Conservation (phyloP, 2,329 filamentous ascomycete genomes). For the Penicillium decumbens region DNA sequence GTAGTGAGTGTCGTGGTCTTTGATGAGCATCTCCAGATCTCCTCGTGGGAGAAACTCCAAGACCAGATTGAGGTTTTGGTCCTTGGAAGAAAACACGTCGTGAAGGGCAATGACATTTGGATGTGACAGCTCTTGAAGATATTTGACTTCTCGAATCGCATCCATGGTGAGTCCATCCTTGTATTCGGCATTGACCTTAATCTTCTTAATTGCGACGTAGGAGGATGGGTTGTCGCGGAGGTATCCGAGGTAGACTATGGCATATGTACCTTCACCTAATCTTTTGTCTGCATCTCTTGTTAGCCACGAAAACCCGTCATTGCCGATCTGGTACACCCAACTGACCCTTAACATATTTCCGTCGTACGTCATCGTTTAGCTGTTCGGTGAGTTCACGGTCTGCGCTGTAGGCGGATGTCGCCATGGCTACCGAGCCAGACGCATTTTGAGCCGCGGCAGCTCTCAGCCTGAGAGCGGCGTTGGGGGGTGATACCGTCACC, state of each 20-base stretch:
- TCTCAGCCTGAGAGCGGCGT: slow-evolving; percentile 33
- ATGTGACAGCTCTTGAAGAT: slow-evolving; percentile 87
- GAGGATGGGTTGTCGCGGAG: slow-evolving; percentile 65
- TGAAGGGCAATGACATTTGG: slow-evolving; percentile 92
- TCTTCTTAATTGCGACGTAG: slow-evolving; percentile 65
- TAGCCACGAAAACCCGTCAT: not conserved
- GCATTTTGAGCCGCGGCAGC: slow-evolving; percentile 30
- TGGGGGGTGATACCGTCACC: slow-evolving; percentile 29
- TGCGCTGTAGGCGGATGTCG: slow-evolving; percentile 17
- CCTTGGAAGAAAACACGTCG: slow-evolving; percentile 90
- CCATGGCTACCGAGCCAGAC: slow-evolving; percentile 12
- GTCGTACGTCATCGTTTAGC: slow-evolving; percentile 74
- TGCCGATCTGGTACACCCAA: not conserved
- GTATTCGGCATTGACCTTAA: slow-evolving; percentile 57
- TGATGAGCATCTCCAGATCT: slow-evolving; percentile 90
- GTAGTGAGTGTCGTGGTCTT: slow-evolving; percentile 77
- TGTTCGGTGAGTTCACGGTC: slow-evolving; percentile 60
- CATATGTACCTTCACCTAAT: slow-evolving; percentile 94
- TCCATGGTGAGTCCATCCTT: slow-evolving; percentile 90
- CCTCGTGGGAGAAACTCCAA: slow-evolving; percentile 91
- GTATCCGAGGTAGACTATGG: slow-evolving; percentile 87
- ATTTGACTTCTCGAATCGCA: slow-evolving; percentile 91
- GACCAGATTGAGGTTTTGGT: slow-evolving; percentile 93
- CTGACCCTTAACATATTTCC: slow-evolving; percentile 82
- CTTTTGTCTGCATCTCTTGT: slow-evolving; percentile 63